Percentiles rank a stretch among this genome's conserved stretches.
phyloP scores from a whole-genome alignment of 306 rosid genomes.

The Castanea sativa region DNA sequence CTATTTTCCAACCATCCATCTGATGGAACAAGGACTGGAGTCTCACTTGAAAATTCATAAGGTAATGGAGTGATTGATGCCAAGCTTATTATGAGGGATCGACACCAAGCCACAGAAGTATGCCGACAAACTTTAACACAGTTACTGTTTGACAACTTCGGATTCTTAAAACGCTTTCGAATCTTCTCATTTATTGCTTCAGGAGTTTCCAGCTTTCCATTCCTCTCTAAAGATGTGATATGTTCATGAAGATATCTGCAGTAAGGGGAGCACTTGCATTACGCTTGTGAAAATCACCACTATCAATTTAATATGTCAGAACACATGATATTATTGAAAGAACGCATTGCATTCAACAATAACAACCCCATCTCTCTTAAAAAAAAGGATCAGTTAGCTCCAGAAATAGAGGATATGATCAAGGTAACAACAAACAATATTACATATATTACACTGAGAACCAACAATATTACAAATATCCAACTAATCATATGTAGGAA shows the following conservation, averaged over 20 bases:
- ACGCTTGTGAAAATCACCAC: conserved; percentile 1
- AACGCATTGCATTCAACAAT: background rate
- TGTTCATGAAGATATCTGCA: conserved; percentile 86
- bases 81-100: conserved; percentile 75
- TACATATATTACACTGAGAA: no score
- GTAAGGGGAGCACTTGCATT: conserved; percentile 24
- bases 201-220: conserved; percentile 75
- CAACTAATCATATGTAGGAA: no score
- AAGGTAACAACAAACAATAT: background rate
- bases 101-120: conserved; percentile 92
- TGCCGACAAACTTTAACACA: conserved; percentile 87
- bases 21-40: conserved; percentile 39
- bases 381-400: background rate
- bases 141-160: conserved; percentile 67
- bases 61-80: conserved; percentile 65
- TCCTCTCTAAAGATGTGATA: conserved; percentile 61
- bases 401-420: background rate
- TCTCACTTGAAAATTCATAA: conserved; percentile 43
- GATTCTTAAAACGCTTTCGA: conserved; percentile 92
- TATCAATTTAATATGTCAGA: conserved; percentile 8
- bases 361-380: background rate
- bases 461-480: no score
- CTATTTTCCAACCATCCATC: conserved; percentile 54
- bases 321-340: conserved; percentile 6
- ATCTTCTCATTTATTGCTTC: conserved; percentile 94